A percentile compares a stretch with the other conserved stretches of the same genome.
Conservation (phyloP, 2,329 filamentous ascomycete species). For the Trichoderma semiorbis region DNA sequence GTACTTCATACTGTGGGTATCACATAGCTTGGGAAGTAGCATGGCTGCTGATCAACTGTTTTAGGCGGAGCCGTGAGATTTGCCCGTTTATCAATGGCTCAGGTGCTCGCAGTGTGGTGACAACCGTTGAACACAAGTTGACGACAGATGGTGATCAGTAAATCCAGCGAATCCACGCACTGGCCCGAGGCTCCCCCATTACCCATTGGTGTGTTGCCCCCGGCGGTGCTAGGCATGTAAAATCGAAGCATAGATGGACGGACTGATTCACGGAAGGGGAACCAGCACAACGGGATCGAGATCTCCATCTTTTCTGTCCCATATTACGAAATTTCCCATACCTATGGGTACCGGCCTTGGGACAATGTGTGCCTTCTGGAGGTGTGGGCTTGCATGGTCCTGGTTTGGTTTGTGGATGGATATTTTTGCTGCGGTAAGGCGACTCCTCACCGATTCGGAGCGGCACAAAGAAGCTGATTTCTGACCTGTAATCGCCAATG, state of each 20-base stretch:
- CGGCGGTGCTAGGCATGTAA: not conserved
- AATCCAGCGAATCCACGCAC: not conserved
- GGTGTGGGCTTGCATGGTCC: not conserved
- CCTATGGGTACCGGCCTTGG: not conserved
- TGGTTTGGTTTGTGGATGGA: not conserved
- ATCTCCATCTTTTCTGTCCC: slow-evolving; percentile 7
- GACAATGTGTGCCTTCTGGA: not conserved
- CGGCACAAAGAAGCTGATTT: not conserved
- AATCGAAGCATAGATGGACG: not conserved
- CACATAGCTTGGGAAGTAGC: not conserved
- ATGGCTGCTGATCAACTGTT: not conserved
- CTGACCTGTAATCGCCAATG: not conserved
- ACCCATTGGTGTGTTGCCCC: not conserved
- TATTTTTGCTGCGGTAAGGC: not conserved
- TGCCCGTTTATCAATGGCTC: not conserved
- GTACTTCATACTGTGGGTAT: not conserved
- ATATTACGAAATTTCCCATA: slow-evolving; percentile 2
- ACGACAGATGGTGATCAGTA: not conserved
- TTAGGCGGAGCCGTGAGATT: not conserved
- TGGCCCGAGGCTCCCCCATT: not conserved
- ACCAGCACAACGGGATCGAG: slow-evolving; percentile 14
- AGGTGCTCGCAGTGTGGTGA: not conserved
- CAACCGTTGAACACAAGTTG: not conserved
- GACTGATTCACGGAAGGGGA: not conserved
- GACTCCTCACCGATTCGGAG: not conserved